Conservation (phyloP, 2,329 filamentous ascomycete genomes). For the Clonostachys chloroleuca region DNA sequence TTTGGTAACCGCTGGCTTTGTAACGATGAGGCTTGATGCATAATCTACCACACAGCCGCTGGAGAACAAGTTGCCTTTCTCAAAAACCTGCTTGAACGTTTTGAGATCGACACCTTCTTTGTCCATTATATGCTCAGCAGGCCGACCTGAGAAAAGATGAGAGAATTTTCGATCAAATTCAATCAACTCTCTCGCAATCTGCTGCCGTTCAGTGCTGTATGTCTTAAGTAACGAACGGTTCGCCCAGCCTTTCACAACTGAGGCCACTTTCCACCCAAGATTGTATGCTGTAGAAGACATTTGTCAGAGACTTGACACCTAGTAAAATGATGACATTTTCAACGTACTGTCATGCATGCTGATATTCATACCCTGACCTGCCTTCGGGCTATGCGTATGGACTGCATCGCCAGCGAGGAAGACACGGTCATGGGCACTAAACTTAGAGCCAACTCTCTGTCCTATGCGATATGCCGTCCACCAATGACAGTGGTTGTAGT, state of each 20-base stretch:
- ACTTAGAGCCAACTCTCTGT: conserved; percentile 56
- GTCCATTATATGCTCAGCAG: conserved; percentile 54
- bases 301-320: conserved; percentile 14
- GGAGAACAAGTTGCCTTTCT: conserved; percentile 56
- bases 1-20: conserved; percentile 41
- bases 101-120: conserved; percentile 57
- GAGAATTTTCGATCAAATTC: conserved; percentile 56
- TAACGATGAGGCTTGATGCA: conserved; percentile 47
- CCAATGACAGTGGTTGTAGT: conserved; percentile 62
- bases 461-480: conserved; percentile 67
- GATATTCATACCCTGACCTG: conserved; percentile 67
- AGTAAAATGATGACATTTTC: conserved; percentile 26
- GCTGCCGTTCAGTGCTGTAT: conserved; percentile 47
- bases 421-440: conserved; percentile 51
- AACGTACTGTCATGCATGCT: conserved; percentile 69
- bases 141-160: conserved; percentile 49
- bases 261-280: conserved; percentile 47
- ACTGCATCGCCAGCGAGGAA: conserved; percentile 69
- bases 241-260: conserved; percentile 36
- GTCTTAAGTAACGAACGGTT: conserved; percentile 38
- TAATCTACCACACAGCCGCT: conserved; percentile 55
- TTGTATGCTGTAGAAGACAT: conserved; percentile 46
- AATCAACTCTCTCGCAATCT: conserved; percentile 63
- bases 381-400: conserved; percentile 53
- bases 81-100: conserved; percentile 57